A percentile compares a stretch with the other conserved stretches of the same genome.
phyloP scores from a whole-genome alignment of 495 filamentous ascomycete species.

The Parachaetomium inaequale region DNA sequence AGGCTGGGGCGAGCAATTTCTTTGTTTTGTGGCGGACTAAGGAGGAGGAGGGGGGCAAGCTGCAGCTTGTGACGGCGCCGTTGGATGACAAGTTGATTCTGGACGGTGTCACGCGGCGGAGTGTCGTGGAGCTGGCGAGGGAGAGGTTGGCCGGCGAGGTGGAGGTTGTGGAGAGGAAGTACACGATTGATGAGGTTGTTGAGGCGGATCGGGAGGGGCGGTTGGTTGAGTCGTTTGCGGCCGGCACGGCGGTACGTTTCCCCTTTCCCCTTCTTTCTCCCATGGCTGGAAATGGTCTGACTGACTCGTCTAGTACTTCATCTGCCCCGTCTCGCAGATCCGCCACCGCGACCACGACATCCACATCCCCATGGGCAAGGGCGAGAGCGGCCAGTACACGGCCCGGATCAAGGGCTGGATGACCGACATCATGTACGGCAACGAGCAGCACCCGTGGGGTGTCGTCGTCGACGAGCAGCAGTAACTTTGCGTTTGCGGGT shows the following conservation, averaged over 20 bases:
- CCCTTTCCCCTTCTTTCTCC: background rate
- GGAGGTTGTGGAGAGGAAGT: slow-evolving; percentile 74
- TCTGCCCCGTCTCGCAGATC: slow-evolving; percentile 70
- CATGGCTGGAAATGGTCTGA: background rate
- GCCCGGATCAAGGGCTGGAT: slow-evolving; percentile 73
- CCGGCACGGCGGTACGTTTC: slow-evolving; percentile 74
- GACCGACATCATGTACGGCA: slow-evolving; percentile 81
- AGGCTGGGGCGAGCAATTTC: slow-evolving; percentile 91
- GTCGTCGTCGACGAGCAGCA: slow-evolving; percentile 63
- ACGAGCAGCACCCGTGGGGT: slow-evolving; percentile 74
- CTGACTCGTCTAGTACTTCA: slow-evolving; percentile 60
- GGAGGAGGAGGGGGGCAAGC: slow-evolving; percentile 58
- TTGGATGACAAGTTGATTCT: slow-evolving; percentile 78
- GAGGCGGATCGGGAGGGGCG: slow-evolving; percentile 71
- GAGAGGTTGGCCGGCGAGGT: slow-evolving; percentile 57
- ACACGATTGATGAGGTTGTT: slow-evolving; percentile 74
- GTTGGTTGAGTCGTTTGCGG: slow-evolving; percentile 78
- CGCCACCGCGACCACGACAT: slow-evolving; percentile 68
- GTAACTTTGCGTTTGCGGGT: background rate
- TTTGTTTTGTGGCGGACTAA: slow-evolving; percentile 76
- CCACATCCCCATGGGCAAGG: slow-evolving; percentile 57
- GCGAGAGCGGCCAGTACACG: slow-evolving; percentile 61
- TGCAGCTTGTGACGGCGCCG: slow-evolving; percentile 78
- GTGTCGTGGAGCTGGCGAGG: slow-evolving; percentile 68
- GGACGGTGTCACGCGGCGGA: slow-evolving; percentile 76